phyloP scores from a whole-genome alignment of 768 basidiomycete genomes.

The Hypholoma sublateritium region DNA sequence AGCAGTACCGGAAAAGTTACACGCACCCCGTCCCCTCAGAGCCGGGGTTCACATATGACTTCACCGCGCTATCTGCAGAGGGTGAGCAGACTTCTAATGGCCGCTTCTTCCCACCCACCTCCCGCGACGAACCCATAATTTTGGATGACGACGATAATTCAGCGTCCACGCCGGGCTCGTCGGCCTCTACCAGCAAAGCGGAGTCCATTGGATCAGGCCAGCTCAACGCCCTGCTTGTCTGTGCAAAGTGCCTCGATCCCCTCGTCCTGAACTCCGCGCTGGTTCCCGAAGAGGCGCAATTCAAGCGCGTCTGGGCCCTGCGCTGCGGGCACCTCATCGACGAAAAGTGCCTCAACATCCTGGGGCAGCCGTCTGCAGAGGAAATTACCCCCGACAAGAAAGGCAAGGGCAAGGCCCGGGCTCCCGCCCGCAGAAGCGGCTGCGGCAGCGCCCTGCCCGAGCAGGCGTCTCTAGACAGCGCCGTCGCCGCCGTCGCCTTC shows the following conservation, averaged over 20 bases:
- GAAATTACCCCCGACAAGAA: constrained; percentile 31
- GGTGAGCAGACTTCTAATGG: constrained; percentile 18
- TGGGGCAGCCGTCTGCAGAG: constrained; percentile 46
- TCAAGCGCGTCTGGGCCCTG: constrained; percentile 64
- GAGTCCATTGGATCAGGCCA: constrained; percentile 14
- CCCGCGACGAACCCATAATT: constrained; percentile 43
- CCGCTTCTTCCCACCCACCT: constrained; percentile 27
- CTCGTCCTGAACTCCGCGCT: constrained; percentile 54
- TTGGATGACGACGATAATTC: constrained; percentile 40
- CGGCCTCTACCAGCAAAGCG: constrained; percentile 2
- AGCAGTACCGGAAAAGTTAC: constrained; percentile 55
- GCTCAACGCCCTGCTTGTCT: constrained; percentile 53
- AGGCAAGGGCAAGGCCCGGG: constrained; percentile 43
- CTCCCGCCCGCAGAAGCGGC: constrained; percentile 9
- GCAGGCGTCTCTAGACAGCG: neutral
- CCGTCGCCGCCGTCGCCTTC: neutral
- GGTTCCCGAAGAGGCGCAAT: constrained; percentile 41
- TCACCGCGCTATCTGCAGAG: constrained; percentile 42
- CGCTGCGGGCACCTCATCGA: constrained; percentile 80
- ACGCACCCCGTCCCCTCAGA: constrained; percentile 60
- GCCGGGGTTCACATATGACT: constrained; percentile 71
- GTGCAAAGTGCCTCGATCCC: constrained; percentile 66
- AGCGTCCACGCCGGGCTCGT: constrained; percentile 1
- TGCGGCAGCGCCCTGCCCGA: constrained; percentile 13
- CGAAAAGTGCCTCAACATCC: constrained; percentile 65